Conservation (phyloP, 2,329 filamentous ascomycete species). For the Thielaviopsis populi region DNA sequence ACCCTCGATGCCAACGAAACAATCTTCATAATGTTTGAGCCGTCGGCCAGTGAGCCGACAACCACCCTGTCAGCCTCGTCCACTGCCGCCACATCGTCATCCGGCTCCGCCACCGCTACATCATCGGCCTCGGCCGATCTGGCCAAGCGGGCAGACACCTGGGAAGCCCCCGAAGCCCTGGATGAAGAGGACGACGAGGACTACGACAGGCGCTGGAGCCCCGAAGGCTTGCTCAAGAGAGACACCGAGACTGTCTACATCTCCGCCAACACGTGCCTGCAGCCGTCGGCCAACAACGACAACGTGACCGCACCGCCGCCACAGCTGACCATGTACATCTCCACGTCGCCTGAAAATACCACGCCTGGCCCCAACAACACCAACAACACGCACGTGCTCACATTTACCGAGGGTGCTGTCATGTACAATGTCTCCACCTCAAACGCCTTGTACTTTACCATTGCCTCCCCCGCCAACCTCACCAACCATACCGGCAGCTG, state of each 20-base stretch:
- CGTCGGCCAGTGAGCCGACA: constrained; percentile 15
- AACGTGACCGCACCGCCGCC: constrained; percentile 32
- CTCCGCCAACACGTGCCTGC: constrained; percentile 72
- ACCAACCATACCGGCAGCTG: constrained; percentile 49
- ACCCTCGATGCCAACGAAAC: constrained; percentile 49
- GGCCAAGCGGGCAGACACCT: constrained; percentile 14
- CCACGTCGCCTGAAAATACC: constrained; percentile 46
- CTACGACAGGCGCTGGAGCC: constrained; percentile 15
- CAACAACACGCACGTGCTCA: constrained; percentile 19
- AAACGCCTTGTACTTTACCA: constrained; percentile 58
- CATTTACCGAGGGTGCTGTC: constrained; percentile 55
- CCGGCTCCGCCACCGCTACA: background rate
- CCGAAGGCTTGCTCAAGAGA: constrained; percentile 9
- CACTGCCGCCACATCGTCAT: background rate
- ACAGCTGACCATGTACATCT: constrained; percentile 67
- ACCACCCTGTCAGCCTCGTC: background rate
- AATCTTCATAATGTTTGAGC: constrained; percentile 29
- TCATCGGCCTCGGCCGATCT: background rate
- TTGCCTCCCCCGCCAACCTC: constrained; percentile 54
- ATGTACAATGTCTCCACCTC: constrained; percentile 46
- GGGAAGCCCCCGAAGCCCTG: too few species aligned
- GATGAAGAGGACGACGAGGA: constrained; percentile 18
- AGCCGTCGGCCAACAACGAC: constrained; percentile 37
- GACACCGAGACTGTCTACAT: constrained; percentile 45
- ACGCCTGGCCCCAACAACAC: constrained; percentile 48